Evolutionary conservation across 495 filamentous ascomycete species (phyloP), one percentile per base, ranked within the genome.

Genomic region (Podospora pseudoanserina): DNA sequence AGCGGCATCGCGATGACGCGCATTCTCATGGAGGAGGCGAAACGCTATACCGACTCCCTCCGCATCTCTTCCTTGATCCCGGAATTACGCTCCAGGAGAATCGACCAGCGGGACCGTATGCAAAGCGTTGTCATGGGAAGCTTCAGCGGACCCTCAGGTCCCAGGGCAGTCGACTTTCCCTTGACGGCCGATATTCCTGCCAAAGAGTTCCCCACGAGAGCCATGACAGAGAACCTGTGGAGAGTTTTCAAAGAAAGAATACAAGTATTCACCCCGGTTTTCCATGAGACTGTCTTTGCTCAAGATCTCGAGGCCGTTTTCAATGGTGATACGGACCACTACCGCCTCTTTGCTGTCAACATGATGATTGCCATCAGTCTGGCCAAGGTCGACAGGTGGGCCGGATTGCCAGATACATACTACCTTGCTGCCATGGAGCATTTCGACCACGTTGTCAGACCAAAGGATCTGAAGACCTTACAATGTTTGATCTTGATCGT

Each of bases 1-100:
- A 97, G 94, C 76, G 94, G 94, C 68, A 94, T 96, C 75, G 92
- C 92, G 69, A 94, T 98, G 80, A 94, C 93, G 19, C 87, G 94
- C 44, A 80, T 97, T 72, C 91, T 98, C 30, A 96, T 98, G 88
- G 93, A 97, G 75, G 87, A 96, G 73, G 94, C 94, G 59, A 98
- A 94, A 73, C 89, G 91, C 67, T 92, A 91, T 69, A 93, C 90
- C 34, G 89, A 92, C 67, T 87, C 90, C 3, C 91, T 91, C 76
- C 91, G 87, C 67, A 96, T 97, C 79, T 89, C 91, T 64, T 92
- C 96, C 73, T 86, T 97, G 30, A 87, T 95, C n/a, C 89, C 92
- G 5, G 89, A 90, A 67, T 82, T 90, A 53, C 68, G 65, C 11
- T 71, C 68, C 2, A 68, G 75, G 53, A 70, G 77, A 26, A 69